Evolutionary conservation across 2,329 filamentous ascomycete species (phyloP), one percentile per base, ranked within the genome.

Genomic region (Pestalotiopsis sp.): DNA sequence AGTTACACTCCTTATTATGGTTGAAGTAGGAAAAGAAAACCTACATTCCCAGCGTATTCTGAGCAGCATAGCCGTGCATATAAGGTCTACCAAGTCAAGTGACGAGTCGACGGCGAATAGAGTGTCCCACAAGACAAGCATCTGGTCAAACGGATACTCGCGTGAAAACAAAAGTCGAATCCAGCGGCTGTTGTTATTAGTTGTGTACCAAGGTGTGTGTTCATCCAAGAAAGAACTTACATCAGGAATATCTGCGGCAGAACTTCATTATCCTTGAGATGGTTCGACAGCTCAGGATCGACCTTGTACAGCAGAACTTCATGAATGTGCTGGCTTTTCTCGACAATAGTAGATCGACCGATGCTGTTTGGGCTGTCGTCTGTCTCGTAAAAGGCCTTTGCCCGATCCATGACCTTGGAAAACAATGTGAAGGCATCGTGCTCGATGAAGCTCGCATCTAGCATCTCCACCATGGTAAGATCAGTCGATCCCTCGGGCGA

Each of bases 231-330:
- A 78, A 7, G 13, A 13, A 78, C 86, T 79, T 81, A 96, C 93
- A 98, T 97, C 27, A 98, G 83, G 76, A 98, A 99, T 64, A 99
- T 95, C 75, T 99, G 96, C 1, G 96, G 96, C n/a, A 98, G 82
- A 70, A 99, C 91, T 69, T 98, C 95, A 61, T 98, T 91, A 69
- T 89, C 88, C 69, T 90, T 91, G 20, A 99, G 86, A 78, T 98
- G 95, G 27, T 86, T 85, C 14, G 93, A 92, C 36, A 98, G 86
- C 75, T 94, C 92, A n/a, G 93, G 91, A 76, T 98, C 96, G 38
- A 94, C 86, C 71, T 90, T 91, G 68, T 89, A 89, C 59, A 99
- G 83, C 65, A 93, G 90, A 36, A 92, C 88, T 74, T 97, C 91
- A 76, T 98, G 95, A 70, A 99, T 97, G 73, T 92, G 89, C 75